These are phyloP conservation scores for Leucosporidium creatinivorum DNA, from an alignment of 768 basidiomycete genomes.

Conservation along the genomic window DNA sequence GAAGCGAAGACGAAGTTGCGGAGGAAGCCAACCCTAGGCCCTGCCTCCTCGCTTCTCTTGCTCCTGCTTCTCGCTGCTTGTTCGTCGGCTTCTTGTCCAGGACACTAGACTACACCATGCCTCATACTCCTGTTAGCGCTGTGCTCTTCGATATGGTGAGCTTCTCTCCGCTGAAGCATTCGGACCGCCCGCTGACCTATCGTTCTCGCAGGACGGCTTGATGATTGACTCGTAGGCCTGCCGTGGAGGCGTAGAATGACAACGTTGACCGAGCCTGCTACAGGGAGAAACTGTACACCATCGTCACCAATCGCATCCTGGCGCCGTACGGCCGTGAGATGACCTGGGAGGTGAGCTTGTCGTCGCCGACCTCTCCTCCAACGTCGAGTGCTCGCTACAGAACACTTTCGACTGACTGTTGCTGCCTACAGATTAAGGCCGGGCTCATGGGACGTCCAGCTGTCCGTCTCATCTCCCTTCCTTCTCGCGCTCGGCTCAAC, in stretches of 20 bases:
- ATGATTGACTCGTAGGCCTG: constrained; percentile 21
- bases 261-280: not conserved
- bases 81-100: no score
- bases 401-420: not conserved
- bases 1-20: no score
- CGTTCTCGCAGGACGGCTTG: constrained; percentile 17
- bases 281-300: constrained; percentile 22
- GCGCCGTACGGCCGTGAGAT: constrained; percentile 63
- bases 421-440: constrained; percentile 5
- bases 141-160: constrained; percentile 32
- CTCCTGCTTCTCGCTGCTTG: no score
- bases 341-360: constrained; percentile 70
- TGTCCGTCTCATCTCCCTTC: constrained; percentile 61
- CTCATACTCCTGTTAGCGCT: constrained; percentile 10
- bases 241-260: fast-evolving
- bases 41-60: no score
- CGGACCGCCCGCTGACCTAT: not conserved
- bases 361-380: not conserved
- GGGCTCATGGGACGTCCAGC: constrained; percentile 46
- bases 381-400: not conserved
- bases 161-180: not conserved
- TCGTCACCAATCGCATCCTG: constrained; percentile 59
- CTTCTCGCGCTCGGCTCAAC: constrained; percentile 55
- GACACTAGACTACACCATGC: not conserved
- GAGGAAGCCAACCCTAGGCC: no score